Evolutionary conservation across 23 red algal genomes (phyloP), one percentile per base, ranked within the genome.

Genomic region (Gracilaria gracilis): DNA sequence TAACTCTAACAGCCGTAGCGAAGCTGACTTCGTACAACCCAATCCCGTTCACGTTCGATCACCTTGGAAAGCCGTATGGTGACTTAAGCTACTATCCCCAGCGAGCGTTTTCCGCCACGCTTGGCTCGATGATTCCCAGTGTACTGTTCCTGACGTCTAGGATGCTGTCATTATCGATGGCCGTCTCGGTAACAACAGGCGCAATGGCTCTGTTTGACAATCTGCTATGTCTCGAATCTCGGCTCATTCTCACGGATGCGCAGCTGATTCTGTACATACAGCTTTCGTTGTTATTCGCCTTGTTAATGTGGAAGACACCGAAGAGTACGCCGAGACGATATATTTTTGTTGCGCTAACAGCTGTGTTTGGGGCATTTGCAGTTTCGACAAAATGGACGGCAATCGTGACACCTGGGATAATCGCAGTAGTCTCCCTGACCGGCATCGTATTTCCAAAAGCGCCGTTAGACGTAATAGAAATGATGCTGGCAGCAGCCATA

Each of bases 171-270:
- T 50, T 99, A 46, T 82, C 88, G 4, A 35, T 32, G 49, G 32
- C 79, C 20, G 92, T 86, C 27, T 57, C 84, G 28, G 15, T 92
- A 9, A 54, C 70, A 2, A 87, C 79, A 0, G 97, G 80, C 7
- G 80, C 88, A 21, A 85, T 95, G 73, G 64, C 93, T 31, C 72
- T 95, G 17, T 89, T 91, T 64, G 97, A 99, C 86, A 89, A 69
- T 53, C 83, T 96, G 25, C 77, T 91, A 27, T 67, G 95, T 33
- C 91, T 96, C 33, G 94, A 99, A 82, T 93, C 94, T 38, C 94
- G 97, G 35, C 91, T 96, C 24, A 94, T 99, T 74, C 88, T 99
- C 25, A 93, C 91, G 1, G 97, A 99, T 72, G 94, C 97, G 23
- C 97, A 99, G 78, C 92, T 95, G 7, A 86, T 95, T 72, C 55